A percentile compares a stretch with the other conserved stretches of the same genome.
These are phyloP conservation scores for Coniella vitis DNA, from an alignment of 2,329 filamentous ascomycete genomes.

Conservation along the genomic window DNA sequence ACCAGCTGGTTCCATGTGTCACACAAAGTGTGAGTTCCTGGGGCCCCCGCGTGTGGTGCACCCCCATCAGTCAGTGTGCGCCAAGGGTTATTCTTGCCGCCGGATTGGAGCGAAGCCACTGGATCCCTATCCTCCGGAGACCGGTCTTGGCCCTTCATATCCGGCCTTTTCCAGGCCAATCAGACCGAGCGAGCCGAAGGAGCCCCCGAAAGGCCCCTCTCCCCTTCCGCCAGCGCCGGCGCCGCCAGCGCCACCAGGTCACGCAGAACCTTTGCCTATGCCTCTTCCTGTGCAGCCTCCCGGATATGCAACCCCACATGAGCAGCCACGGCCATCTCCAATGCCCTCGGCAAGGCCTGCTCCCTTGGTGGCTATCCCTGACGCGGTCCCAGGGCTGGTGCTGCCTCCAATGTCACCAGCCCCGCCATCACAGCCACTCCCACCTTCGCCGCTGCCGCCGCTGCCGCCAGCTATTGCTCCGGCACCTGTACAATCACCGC, in stretches of 20 bases:
- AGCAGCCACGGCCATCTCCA: background rate
- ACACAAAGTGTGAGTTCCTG: background rate
- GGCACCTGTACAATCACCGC: no score
- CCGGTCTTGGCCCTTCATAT: background rate
- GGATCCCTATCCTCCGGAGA: background rate
- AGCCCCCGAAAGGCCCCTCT: background rate
- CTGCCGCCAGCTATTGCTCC: no score
- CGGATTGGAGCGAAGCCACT: background rate
- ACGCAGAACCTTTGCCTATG: no score
- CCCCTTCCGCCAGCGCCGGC: background rate
- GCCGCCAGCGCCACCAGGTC: no score
- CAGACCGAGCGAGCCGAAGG: no score
- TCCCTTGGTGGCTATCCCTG: no score
- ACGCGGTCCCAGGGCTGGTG: background rate
- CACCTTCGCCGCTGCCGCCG: background rate
- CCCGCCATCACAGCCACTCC: background rate
- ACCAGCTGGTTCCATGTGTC: background rate
- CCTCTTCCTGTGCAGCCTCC: background rate
- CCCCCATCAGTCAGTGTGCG: background rate
- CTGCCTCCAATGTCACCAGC: background rate
- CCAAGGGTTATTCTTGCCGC: slow-evolving; percentile 5
- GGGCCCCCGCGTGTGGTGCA: background rate
- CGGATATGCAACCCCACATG: no score
- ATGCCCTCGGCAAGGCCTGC: no score
- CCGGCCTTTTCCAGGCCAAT: no score